phyloP scores from a whole-genome alignment of 139 green algal genomes.

The Picochlorum costavermella region DNA sequence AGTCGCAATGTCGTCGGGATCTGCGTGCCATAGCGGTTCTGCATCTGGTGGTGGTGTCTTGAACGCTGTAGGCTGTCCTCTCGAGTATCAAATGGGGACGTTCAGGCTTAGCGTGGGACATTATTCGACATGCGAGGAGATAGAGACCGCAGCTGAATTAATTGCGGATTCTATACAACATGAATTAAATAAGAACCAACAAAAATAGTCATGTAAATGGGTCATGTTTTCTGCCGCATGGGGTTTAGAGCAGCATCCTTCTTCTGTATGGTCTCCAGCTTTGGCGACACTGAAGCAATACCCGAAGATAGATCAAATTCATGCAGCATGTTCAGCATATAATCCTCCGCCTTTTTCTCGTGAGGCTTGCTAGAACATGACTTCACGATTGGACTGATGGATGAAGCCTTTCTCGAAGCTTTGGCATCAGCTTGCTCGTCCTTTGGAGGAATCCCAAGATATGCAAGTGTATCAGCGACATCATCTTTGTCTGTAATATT shows the following conservation, averaged over 20 bases:
- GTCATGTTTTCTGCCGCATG: too few relatives aligned
- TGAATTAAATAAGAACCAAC: too few relatives aligned
- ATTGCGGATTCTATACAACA: neutral
- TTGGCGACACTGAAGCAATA: neutral
- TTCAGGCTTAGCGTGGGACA: conserved; percentile 57
- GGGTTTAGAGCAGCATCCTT: too few relatives aligned
- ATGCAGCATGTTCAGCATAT: neutral
- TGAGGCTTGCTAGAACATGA: neutral
- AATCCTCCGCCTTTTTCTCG: conserved; percentile 1
- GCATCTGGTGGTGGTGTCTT: conserved; percentile 21
- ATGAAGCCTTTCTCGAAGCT: too few relatives aligned
- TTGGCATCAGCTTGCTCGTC: too few relatives aligned
- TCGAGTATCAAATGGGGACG: conserved; percentile 52
- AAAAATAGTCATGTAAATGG: too few relatives aligned
- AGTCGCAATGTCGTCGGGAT: conserved; percentile 58
- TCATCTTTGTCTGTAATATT: neutral
- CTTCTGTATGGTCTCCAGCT: neutral
- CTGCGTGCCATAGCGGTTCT: conserved; percentile 56
- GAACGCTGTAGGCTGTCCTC: conserved; percentile 29
- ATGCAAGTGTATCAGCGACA: neutral
- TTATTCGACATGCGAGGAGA: neutral
- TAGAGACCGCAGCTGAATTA: neutral
- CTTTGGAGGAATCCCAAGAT: neutral
- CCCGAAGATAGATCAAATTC: neutral
- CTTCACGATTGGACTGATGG: too few relatives aligned